Evolutionary conservation across 2,329 filamentous ascomycete species (phyloP).

Genomic region (Nemania sp.): DNA sequence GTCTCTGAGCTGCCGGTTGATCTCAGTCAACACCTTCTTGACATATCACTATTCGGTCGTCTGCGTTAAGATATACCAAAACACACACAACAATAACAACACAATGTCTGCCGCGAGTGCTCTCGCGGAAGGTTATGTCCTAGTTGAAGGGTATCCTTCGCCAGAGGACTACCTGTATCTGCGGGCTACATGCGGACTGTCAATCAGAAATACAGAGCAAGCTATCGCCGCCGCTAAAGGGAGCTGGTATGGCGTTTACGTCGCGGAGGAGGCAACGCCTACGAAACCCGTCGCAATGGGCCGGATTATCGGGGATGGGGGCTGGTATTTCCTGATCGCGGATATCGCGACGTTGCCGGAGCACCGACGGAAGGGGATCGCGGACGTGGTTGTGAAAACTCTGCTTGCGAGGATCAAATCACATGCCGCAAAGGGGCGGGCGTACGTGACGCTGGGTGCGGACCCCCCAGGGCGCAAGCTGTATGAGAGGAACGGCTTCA

Average conservation of each 20-base stretch:
- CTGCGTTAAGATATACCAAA: neutral
- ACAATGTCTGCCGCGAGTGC: slow-evolving; percentile 19
- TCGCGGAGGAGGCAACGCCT: slow-evolving; percentile 47
- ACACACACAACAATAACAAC: neutral
- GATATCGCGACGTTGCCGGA: slow-evolving; percentile 64
- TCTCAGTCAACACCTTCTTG: neutral
- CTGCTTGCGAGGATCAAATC: slow-evolving; percentile 57
- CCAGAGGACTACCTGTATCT: slow-evolving; percentile 32
- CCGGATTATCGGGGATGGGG: slow-evolving; percentile 63
- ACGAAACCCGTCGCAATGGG: slow-evolving; percentile 60
- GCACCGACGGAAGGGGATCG: slow-evolving; percentile 62
- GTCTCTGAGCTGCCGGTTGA: neutral
- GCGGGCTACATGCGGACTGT: slow-evolving; percentile 6
- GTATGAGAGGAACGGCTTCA: slow-evolving; percentile 62
- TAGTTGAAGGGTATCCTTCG: slow-evolving; percentile 36
- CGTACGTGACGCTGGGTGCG: slow-evolving; percentile 60
- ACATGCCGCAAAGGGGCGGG: slow-evolving; percentile 53
- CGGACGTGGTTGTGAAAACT: slow-evolving; percentile 57
- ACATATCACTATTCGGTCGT: neutral
- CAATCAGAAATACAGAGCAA: slow-evolving; percentile 53
- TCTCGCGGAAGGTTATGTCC: slow-evolving; percentile 24
- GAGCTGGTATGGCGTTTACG: slow-evolving; percentile 59
- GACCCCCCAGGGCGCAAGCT: slow-evolving; percentile 58
- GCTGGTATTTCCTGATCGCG: slow-evolving; percentile 63
- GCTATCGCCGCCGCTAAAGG: slow-evolving; percentile 52